phyloP scores from a whole-genome alignment of 768 basidiomycete genomes.

The Lentinula aciculospora region DNA sequence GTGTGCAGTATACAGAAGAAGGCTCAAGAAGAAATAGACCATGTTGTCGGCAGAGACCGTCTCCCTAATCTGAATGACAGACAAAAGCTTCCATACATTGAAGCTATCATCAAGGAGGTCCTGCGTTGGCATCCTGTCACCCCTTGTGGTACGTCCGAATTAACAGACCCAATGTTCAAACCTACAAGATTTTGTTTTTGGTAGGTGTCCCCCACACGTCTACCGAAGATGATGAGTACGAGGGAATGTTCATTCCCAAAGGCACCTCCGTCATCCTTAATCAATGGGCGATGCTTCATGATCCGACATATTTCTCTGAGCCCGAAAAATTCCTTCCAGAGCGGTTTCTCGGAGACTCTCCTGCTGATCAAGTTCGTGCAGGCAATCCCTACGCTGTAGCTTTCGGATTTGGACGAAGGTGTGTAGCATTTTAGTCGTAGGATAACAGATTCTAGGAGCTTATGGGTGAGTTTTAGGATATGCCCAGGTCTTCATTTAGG shows the following conservation, averaged over 20 bases:
- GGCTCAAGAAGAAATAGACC: conserved; percentile 29
- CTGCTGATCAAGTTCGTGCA: not conserved
- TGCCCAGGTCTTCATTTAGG: not conserved
- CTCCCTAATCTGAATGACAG: conserved; percentile 20
- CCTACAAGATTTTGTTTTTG: too few species aligned
- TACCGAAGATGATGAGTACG: conserved; percentile 24
- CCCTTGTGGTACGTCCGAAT: not conserved
- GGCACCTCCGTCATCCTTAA: conserved; percentile 23
- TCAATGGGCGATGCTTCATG: conserved; percentile 18
- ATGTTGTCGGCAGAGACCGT: conserved; percentile 23
- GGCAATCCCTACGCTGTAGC: not conserved
- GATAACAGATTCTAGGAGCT: not conserved
- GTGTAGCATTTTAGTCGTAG: not conserved
- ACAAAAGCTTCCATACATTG: conserved; percentile 19
- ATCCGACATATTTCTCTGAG: not conserved
- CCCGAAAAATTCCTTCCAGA: not conserved
- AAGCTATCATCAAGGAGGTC: conserved; percentile 22
- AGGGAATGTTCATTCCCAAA: conserved; percentile 24
- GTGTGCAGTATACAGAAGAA: conserved; percentile 21
- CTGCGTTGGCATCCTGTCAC: not conserved
- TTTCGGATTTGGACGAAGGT: not conserved
- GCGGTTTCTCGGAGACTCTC: not conserved
- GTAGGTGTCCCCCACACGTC: conserved; percentile 21
- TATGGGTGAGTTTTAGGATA: not conserved
- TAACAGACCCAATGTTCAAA: not conserved